Percentiles rank a stretch among this genome's conserved stretches.
Conservation (phyloP, 2,329 filamentous ascomycete genomes). For the Coleophoma crateriformis region DNA sequence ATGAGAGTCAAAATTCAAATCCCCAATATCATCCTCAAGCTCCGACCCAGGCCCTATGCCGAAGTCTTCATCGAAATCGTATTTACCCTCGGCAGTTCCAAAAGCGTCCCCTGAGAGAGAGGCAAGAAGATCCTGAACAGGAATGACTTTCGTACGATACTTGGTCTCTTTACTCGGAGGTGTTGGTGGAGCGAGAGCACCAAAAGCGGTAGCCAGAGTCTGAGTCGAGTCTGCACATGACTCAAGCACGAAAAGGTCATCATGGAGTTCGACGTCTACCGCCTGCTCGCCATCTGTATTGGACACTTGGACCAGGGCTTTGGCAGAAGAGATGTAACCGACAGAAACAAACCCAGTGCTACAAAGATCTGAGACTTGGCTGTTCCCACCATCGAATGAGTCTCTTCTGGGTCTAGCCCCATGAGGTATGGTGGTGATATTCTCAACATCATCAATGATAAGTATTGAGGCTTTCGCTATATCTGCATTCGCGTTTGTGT, state of each 20-base stretch:
- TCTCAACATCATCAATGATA: conserved; percentile 69
- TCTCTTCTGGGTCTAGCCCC: conserved; percentile 12
- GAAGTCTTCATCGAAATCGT: conserved; percentile 60
- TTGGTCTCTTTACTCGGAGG: conserved; percentile 78
- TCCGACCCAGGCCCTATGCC: conserved; percentile 41
- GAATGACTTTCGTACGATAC: conserved; percentile 82
- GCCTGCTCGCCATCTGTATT: conserved; percentile 55
- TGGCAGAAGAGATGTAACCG: conserved; percentile 80
- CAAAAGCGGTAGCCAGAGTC: conserved; percentile 75
- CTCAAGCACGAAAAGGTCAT: conserved; percentile 84
- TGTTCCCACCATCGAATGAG: conserved; percentile 27
- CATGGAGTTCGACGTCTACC: conserved; percentile 74
- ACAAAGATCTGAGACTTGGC: conserved; percentile 51
- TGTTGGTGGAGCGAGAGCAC: conserved; percentile 75
- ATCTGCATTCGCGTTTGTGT: conserved; percentile 58
- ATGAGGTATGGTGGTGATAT: conserved; percentile 23
- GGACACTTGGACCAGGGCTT: conserved; percentile 54
- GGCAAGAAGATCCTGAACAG: conserved; percentile 80
- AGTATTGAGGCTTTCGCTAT: conserved; percentile 79
- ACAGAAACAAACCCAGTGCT: conserved; percentile 77
- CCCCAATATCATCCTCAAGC: conserved; percentile 32
- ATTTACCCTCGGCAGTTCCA: conserved; percentile 53
- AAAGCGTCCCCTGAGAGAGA: conserved; percentile 89
- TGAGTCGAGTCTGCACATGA: conserved; percentile 97
- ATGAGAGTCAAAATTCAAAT: conserved; percentile 36